These are phyloP conservation scores for Cordyceps militaris DNA, from an alignment of 2,329 filamentous ascomycete species.

Conservation along the genomic window DNA sequence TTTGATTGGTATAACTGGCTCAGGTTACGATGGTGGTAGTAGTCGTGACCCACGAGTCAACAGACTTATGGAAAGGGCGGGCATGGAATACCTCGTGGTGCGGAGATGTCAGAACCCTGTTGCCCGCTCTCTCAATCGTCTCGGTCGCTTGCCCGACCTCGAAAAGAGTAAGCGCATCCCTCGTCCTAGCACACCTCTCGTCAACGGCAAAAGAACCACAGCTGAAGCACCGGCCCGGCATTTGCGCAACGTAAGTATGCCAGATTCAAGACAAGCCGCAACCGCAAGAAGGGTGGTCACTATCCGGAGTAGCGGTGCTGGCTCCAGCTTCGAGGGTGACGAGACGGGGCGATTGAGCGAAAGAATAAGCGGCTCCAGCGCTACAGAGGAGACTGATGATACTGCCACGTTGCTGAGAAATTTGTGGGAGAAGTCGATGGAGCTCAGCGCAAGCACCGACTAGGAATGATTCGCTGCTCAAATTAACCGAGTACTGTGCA, in stretches of 20 bases:
- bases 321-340: constrained; percentile 40
- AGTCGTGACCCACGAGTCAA: constrained; percentile 55
- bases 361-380: constrained; percentile 42
- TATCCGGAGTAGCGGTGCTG: constrained; percentile 31
- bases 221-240: constrained; percentile 27
- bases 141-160: constrained; percentile 40
- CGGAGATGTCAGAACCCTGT: constrained; percentile 66
- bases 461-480: neutral
- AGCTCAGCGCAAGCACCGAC: constrained; percentile 45
- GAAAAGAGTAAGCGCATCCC: constrained; percentile 45
- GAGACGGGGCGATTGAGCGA: constrained; percentile 35
- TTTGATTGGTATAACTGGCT: constrained; percentile 45
- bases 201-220: constrained; percentile 29
- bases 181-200: constrained; percentile 30
- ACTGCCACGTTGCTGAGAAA: constrained; percentile 47
- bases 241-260: constrained; percentile 33
- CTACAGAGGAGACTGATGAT: constrained; percentile 44
- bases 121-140: constrained; percentile 49
- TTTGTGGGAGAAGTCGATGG: constrained; percentile 55
- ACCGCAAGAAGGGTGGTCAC: constrained; percentile 29
- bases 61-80: constrained; percentile 60
- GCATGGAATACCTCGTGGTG: constrained; percentile 68
- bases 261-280: constrained; percentile 25
- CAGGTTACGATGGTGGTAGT: constrained; percentile 44
- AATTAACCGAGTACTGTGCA: too few species aligned